phyloP scores from a whole-genome alignment of 2,329 filamentous ascomycete genomes.

The Aspergillus brasiliensis region DNA sequence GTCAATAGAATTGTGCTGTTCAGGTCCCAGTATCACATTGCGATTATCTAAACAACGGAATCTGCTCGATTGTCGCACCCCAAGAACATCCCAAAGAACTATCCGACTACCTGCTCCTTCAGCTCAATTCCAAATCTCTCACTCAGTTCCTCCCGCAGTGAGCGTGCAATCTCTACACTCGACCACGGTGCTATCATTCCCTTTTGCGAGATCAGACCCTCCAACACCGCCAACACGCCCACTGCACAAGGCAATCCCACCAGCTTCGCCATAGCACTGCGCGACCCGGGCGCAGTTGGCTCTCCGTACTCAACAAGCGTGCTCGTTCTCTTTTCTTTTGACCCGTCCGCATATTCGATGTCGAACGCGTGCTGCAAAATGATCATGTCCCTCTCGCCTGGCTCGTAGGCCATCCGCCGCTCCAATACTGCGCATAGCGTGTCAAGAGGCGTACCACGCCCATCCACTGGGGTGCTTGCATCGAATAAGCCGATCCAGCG shows the following conservation, averaged over 20 bases:
- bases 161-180: background rate
- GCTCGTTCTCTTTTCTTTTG: background rate
- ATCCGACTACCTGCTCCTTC: background rate
- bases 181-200: slow-evolving; percentile 3
- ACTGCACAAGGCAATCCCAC: slow-evolving; percentile 4
- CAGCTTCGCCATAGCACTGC: slow-evolving; percentile 2
- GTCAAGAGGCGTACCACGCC: background rate
- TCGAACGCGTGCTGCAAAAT: slow-evolving; percentile 4
- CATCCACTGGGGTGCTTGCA: background rate
- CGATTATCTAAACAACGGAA: too few relatives aligned
- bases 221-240: slow-evolving; percentile 1
- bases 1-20: too few relatives aligned
- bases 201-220: background rate
- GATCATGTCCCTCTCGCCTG: slow-evolving; percentile 10
- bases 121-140: background rate
- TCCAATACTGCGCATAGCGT: slow-evolving; percentile 5
- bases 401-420: slow-evolving; percentile 2
- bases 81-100: background rate
- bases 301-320: background rate
- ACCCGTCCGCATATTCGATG: background rate
- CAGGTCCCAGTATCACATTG: too few relatives aligned
- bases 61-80: too few relatives aligned
- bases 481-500: background rate
- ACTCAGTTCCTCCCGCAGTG: background rate
- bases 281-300: background rate